Evolutionary conservation across 805 yeast genomes (phyloP).

Genomic region (Middelhovenomyces tepae): DNA sequence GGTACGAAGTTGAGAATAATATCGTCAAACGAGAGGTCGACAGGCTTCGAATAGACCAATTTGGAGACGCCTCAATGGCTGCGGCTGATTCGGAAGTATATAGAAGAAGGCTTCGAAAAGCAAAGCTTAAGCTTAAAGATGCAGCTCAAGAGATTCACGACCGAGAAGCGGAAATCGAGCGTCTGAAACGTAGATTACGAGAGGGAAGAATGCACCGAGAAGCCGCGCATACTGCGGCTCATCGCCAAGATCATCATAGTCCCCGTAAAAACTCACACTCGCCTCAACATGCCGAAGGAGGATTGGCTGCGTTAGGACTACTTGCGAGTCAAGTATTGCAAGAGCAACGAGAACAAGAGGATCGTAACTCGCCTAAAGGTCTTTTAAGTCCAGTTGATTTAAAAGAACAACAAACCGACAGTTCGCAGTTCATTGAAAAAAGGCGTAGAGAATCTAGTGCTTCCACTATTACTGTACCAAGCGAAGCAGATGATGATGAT

Average conservation of each 20-base stretch:
- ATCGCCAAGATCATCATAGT: slow-evolving; percentile 10
- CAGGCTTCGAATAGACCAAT: slow-evolving; percentile 31
- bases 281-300: slow-evolving; percentile 14
- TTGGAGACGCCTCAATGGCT: slow-evolving; percentile 25
- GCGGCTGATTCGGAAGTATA: slow-evolving; percentile 30
- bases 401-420: too few species aligned
- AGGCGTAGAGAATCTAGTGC: slow-evolving; percentile 29
- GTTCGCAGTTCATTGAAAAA: too few species aligned
- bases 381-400: slow-evolving; percentile 20
- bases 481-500: slow-evolving; percentile 24
- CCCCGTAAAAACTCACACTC: slow-evolving; percentile 12
- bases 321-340: slow-evolving; percentile 44
- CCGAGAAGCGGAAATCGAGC: slow-evolving; percentile 38
- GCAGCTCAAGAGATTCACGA: slow-evolving; percentile 35
- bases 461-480: slow-evolving; percentile 27
- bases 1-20: slow-evolving; percentile 40
- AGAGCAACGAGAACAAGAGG: too few species aligned
- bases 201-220: slow-evolving; percentile 13
- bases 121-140: slow-evolving; percentile 38
- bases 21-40: slow-evolving; percentile 41
- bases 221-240: slow-evolving; percentile 9
- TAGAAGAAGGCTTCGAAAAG: slow-evolving; percentile 30
- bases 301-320: slow-evolving; percentile 44
- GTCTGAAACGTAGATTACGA: slow-evolving; percentile 29
- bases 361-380: too few species aligned